A percentile compares a stretch with the other conserved stretches of the same genome.
Conservation (phyloP, 2,329 filamentous ascomycete genomes). For the Trichophyton simii region DNA sequence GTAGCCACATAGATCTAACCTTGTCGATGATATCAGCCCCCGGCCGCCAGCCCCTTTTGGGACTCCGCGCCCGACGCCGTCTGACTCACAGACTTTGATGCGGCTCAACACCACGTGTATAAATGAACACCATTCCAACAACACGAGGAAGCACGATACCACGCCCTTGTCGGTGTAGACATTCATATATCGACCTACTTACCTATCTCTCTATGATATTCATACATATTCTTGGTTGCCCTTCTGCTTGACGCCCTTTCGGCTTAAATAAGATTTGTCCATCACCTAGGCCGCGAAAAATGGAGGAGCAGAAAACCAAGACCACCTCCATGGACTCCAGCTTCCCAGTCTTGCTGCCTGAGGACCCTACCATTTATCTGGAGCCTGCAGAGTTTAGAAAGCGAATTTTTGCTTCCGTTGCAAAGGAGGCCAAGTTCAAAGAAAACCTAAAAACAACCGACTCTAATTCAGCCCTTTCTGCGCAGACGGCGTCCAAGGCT, state of each 20-base stretch:
- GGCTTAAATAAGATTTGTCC: neutral
- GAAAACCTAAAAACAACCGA: neutral
- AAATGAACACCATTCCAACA: too few species aligned
- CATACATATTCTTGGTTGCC: neutral
- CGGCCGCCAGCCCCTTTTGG: too few species aligned
- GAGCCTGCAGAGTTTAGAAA: slow-evolving; percentile 5
- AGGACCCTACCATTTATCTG: slow-evolving; percentile 10
- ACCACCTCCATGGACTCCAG: slow-evolving; percentile 10
- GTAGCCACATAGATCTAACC: too few species aligned
- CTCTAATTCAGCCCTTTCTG: slow-evolving; percentile 23
- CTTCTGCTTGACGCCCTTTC: neutral
- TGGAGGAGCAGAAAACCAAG: neutral
- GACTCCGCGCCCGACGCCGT: too few species aligned
- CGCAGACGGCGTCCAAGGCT: slow-evolving; percentile 10
- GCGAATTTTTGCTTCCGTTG: slow-evolving; percentile 4
- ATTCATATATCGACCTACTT: neutral
- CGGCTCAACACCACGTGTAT: too few species aligned
- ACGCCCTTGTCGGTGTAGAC: neutral
- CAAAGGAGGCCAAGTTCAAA: neutral
- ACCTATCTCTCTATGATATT: neutral
- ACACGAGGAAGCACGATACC: neutral
- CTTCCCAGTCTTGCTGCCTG: slow-evolving; percentile 11
- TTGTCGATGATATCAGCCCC: too few species aligned
- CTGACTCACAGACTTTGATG: too few species aligned
- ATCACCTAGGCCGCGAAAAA: neutral